phyloP scores from a whole-genome alignment of 2,329 filamentous ascomycete genomes.

The Amphichorda felina region DNA sequence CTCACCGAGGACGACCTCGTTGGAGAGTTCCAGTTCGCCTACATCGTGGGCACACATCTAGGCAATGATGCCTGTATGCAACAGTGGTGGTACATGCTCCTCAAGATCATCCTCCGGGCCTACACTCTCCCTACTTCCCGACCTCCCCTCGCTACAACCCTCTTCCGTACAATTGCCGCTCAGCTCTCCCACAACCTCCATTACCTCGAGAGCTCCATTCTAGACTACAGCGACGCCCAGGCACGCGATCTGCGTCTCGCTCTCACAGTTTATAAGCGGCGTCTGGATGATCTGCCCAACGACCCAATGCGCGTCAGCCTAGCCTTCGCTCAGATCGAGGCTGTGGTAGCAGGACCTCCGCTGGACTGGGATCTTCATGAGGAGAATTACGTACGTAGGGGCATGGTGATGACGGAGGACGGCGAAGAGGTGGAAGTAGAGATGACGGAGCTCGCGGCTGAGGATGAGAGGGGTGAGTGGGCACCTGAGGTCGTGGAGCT shows the following conservation, averaged over 20 bases:
- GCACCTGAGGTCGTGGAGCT: conserved; percentile 40
- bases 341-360: conserved; percentile 19
- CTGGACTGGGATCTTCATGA: conserved; percentile 45
- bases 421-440: conserved; percentile 36
- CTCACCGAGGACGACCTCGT: conserved; percentile 30
- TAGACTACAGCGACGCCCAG: conserved; percentile 21
- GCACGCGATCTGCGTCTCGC: conserved; percentile 28
- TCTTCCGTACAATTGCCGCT: conserved; percentile 38
- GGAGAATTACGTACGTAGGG: conserved; percentile 31
- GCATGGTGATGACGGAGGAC: conserved; percentile 38
- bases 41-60: conserved; percentile 43
- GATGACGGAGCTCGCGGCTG: conserved; percentile 37
- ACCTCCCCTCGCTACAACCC: conserved; percentile 30
- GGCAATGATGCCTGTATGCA: conserved; percentile 47
- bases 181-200: conserved; percentile 42
- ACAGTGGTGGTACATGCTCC: conserved; percentile 48
- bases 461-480: conserved; percentile 42
- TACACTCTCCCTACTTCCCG: conserved; percentile 28
- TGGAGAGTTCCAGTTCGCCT: conserved; percentile 50
- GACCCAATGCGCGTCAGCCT: conserved; percentile 24
- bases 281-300: conserved; percentile 30
- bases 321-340: conserved; percentile 29
- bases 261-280: conserved; percentile 41
- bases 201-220: conserved; percentile 32
- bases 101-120: conserved; percentile 38